A percentile compares a stretch with the other conserved stretches of the same genome.
Evolutionary conservation across 2,329 filamentous ascomycete genomes (phyloP).

Genomic region (Rutstroemia sp.): DNA sequence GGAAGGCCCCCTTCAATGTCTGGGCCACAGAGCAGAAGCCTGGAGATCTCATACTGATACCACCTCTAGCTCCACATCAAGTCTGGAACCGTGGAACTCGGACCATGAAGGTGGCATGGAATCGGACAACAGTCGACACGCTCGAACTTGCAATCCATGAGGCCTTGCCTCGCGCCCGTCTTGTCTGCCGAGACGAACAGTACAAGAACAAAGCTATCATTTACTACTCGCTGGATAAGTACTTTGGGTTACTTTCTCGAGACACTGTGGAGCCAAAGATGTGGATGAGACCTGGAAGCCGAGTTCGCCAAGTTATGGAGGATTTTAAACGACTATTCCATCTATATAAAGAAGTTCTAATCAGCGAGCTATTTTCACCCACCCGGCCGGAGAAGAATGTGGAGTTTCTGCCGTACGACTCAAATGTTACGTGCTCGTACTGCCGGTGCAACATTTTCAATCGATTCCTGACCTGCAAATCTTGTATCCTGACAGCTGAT

Average conservation of each 20-base stretch:
- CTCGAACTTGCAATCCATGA: slow-evolving; percentile 79
- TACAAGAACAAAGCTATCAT: slow-evolving; percentile 98
- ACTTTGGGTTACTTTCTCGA: slow-evolving; percentile 53
- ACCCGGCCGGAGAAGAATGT: slow-evolving; percentile 56
- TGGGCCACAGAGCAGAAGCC: slow-evolving; percentile 86
- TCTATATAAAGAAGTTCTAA: slow-evolving; percentile 69
- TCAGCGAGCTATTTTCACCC: slow-evolving; percentile 78
- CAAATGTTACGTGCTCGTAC: slow-evolving; percentile 91
- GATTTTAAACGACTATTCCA: slow-evolving; percentile 78
- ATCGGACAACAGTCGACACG: slow-evolving; percentile 87
- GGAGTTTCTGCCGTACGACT: slow-evolving; percentile 76
- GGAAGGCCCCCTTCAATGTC: slow-evolving; percentile 84
- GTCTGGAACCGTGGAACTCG: slow-evolving; percentile 96
- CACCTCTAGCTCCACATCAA: slow-evolving; percentile 88
- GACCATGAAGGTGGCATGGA: slow-evolving; percentile 98
- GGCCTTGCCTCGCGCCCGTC: slow-evolving; percentile 77
- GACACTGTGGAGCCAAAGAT: slow-evolving; percentile 39
- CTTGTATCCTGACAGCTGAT: slow-evolving; percentile 63
- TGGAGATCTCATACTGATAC: slow-evolving; percentile 90
- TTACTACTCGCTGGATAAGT: slow-evolving; percentile 79
- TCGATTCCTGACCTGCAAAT: slow-evolving; percentile 84
- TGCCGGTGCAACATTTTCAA: slow-evolving; percentile 97
- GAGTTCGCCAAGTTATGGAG: slow-evolving; percentile 62
- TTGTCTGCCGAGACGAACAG: slow-evolving; percentile 94
- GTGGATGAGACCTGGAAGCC: slow-evolving; percentile 25